Conservation (phyloP, 1,139 yeast genomes). For the Zygosaccharomyces sapae region DNA sequence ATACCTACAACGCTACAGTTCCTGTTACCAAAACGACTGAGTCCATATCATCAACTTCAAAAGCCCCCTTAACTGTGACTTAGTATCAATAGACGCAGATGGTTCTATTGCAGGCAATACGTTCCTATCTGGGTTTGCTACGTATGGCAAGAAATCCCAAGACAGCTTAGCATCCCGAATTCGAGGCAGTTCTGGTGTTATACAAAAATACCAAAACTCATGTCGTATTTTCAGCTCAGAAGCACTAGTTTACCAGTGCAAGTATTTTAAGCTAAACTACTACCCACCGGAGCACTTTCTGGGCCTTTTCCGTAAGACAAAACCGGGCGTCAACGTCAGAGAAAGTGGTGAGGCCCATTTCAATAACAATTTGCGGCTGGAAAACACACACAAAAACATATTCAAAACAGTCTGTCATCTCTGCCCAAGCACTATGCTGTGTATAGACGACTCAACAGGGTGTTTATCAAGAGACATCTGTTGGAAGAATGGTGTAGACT, state of each 20-base stretch:
- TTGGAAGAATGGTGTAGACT: conserved; percentile 30
- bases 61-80: background rate
- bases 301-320: conserved; percentile 46
- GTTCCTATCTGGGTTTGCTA: background rate
- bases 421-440: conserved; percentile 42
- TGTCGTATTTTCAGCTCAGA: conserved; percentile 20
- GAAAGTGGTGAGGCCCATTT: conserved; percentile 28
- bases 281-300: conserved; percentile 47
- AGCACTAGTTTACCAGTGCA: conserved; percentile 29
- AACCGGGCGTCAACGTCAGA: conserved; percentile 43
- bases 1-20: background rate
- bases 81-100: background rate
- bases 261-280: conserved; percentile 37
- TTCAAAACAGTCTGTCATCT: conserved; percentile 24
- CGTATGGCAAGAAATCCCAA: background rate
- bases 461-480: conserved; percentile 40
- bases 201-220: conserved; percentile 15
- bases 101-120: background rate
- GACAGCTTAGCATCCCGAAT: conserved; percentile 5
- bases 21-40: conserved; percentile 1
- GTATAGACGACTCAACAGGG: conserved; percentile 40
- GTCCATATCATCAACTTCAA: background rate
- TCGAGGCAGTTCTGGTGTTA: conserved; percentile 11
- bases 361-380: conserved; percentile 24
- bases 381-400: conserved; percentile 11